A percentile compares a stretch with the other conserved stretches of the same genome.
Evolutionary conservation across 2,329 filamentous ascomycete genomes (phyloP).

Genomic region (Sporothrix sp.): DNA sequence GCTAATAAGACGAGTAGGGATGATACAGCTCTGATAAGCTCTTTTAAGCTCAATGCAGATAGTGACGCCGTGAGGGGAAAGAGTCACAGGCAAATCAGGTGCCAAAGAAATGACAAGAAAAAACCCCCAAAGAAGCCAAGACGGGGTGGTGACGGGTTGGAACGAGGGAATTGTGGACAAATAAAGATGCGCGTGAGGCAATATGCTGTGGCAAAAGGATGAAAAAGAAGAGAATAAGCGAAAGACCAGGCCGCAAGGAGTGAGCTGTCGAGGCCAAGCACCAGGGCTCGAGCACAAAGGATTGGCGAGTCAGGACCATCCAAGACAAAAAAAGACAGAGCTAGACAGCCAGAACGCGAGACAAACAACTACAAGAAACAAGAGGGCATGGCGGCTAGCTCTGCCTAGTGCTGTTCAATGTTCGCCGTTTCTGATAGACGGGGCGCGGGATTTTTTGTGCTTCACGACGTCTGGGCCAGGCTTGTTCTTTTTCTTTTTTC

Average conservation of each 20-base stretch:
- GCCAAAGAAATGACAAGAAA: background rate
- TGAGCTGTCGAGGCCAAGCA: too few species aligned
- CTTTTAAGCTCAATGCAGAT: conserved; percentile 1
- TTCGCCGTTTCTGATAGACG: conserved; percentile 5
- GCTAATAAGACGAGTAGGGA: conserved; percentile 1
- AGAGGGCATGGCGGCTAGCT: conserved; percentile 10
- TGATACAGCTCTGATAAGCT: background rate
- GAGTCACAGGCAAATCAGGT: background rate
- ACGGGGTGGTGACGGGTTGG: background rate
- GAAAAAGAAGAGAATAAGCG: background rate
- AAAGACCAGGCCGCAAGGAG: too few species aligned
- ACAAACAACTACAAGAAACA: background rate
- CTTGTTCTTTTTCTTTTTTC: background rate
- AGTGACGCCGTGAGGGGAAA: background rate
- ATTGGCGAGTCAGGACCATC: background rate
- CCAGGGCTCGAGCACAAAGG: background rate
- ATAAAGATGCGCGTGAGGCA: conserved; percentile 1
- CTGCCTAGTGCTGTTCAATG: background rate
- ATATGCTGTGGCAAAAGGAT: conserved; percentile 2
- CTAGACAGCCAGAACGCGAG: background rate
- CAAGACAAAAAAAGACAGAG: background rate
- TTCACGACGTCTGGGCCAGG: background rate
- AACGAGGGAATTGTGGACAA: conserved; percentile 9
- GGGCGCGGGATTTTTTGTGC: conserved; percentile 12
- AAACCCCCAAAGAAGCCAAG: background rate